These are phyloP conservation scores for Colletotrichum lindemuthianum DNA, from an alignment of 2,329 filamentous ascomycete genomes.

Conservation along the genomic window DNA sequence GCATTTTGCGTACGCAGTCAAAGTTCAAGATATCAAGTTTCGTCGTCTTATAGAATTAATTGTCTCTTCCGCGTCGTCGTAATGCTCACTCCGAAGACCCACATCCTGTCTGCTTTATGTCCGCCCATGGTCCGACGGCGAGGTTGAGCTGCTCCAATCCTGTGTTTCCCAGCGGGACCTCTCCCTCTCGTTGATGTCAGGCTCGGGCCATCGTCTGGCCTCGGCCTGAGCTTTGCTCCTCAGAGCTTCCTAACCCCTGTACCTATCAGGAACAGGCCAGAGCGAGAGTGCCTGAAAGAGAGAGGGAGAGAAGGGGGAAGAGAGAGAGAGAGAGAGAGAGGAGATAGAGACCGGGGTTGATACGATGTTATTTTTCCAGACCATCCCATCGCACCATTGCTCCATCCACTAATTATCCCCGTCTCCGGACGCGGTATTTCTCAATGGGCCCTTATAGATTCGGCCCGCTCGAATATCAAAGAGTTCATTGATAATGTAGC, in stretches of 20 bases:
- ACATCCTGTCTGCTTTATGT: constrained; percentile 14
- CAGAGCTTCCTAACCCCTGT: too few species aligned
- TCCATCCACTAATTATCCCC: not conserved
- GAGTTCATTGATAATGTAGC: constrained; percentile 4
- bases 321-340: too few species aligned
- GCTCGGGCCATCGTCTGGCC: constrained; percentile 21
- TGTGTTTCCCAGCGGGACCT: too few species aligned
- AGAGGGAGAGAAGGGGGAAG: too few species aligned
- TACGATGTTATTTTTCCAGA: constrained; percentile 13
- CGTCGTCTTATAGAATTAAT: too few species aligned
- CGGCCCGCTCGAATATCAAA: constrained; percentile 10
- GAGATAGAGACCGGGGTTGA: constrained; percentile 17
- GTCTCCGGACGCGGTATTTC: not conserved
- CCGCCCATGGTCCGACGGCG: constrained; percentile 16
- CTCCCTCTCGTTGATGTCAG: not conserved
- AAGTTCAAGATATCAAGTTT: too few species aligned
- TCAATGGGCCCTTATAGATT: not conserved
- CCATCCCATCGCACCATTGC: too few species aligned
- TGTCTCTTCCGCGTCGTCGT: too few species aligned
- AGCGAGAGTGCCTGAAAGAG: too few species aligned
- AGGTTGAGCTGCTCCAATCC: not conserved
- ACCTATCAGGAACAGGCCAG: too few species aligned
- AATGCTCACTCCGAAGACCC: not conserved
- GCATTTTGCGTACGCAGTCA: too few species aligned
- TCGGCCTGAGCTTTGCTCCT: not conserved